Percentiles rank a stretch among this genome's conserved stretches.
Conservation (phyloP, 2,329 filamentous ascomycete species). For the Trichoderma oligosporum region DNA sequence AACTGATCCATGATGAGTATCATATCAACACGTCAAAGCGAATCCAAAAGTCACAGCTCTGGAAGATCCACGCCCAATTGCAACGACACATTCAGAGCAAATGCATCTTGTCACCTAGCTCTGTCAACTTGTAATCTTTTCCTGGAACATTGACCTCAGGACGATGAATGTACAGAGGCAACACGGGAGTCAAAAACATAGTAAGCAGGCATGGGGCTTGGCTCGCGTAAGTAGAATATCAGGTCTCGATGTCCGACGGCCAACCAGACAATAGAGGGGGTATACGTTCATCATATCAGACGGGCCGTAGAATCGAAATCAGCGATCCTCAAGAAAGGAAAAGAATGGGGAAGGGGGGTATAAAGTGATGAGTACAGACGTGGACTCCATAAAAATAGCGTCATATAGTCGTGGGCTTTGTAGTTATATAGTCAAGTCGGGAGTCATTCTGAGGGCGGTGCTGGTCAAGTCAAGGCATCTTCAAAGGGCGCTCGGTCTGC, state of each 20-base stretch:
- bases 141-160: slow-evolving; percentile 13
- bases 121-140: slow-evolving; percentile 3
- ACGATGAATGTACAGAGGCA: not conserved
- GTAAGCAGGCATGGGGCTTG: slow-evolving; percentile 7
- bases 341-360: slow-evolving; percentile 8
- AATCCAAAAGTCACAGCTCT: slow-evolving; percentile 18
- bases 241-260: slow-evolving; percentile 9
- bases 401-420: slow-evolving; percentile 26
- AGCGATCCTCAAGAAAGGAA: slow-evolving; percentile 28
- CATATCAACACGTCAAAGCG: slow-evolving; percentile 15
- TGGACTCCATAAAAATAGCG: slow-evolving; percentile 28
- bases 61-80: slow-evolving; percentile 5
- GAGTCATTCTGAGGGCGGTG: slow-evolving; percentile 23
- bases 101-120: slow-evolving; percentile 8
- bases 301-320: slow-evolving; percentile 18
- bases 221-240: slow-evolving; percentile 1
- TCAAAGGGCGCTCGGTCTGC: slow-evolving; percentile 26
- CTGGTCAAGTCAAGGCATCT: slow-evolving; percentile 36
- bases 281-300: slow-evolving; percentile 25
- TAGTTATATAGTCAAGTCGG: not conserved
- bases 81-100: slow-evolving; percentile 4
- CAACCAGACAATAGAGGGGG: slow-evolving; percentile 14
- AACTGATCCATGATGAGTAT: slow-evolving; percentile 2
- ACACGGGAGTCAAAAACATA: slow-evolving; percentile 13
- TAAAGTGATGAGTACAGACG: slow-evolving; percentile 33